Percentiles rank a stretch among this genome's conserved stretches.
Conservation (phyloP, 345 rosid genomes). For the Sisymbrium irio region DNA sequence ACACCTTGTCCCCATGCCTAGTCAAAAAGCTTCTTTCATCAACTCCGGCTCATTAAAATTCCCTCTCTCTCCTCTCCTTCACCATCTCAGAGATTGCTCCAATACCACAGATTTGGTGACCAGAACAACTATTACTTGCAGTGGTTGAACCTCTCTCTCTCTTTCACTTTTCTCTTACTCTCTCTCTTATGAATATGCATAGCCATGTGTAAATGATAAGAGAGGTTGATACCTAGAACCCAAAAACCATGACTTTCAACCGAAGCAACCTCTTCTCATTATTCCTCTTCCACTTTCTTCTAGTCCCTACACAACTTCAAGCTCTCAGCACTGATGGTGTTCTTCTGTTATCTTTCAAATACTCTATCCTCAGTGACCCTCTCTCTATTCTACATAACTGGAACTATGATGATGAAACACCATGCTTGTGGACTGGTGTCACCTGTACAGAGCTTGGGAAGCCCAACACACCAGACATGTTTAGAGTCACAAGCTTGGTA, state of each 20-base stretch:
- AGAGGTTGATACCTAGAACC: conserved; percentile 22
- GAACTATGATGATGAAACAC: conserved; percentile 66
- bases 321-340: conserved; percentile 64
- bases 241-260: conserved; percentile 35
- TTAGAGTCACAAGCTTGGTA: conserved; percentile 58
- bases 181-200: conserved; percentile 33
- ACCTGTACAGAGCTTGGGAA: conserved; percentile 47
- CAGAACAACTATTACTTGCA: conserved; percentile 56
- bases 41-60: conserved; percentile 17
- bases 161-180: conserved; percentile 30
- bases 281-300: conserved; percentile 29
- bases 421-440: conserved; percentile 74
- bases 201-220: conserved; percentile 9
- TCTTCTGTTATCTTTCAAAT: conserved; percentile 62
- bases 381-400: conserved; percentile 51
- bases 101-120: conserved; percentile 54
- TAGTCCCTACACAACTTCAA: conserved; percentile 36
- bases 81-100: conserved; percentile 31
- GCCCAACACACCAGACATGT: conserved; percentile 47
- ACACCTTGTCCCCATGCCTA: conserved; percentile 38
- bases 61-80: conserved; percentile 28
- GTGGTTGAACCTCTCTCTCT: conserved; percentile 62
- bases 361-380: conserved; percentile 65
- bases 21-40: conserved; percentile 34
- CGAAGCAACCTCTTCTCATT: conserved; percentile 26